A percentile compares a stretch with the other conserved stretches of the same genome.
Evolutionary conservation across 306 rosid genomes (phyloP).

Genomic region (Cicer pinnatifidum): DNA sequence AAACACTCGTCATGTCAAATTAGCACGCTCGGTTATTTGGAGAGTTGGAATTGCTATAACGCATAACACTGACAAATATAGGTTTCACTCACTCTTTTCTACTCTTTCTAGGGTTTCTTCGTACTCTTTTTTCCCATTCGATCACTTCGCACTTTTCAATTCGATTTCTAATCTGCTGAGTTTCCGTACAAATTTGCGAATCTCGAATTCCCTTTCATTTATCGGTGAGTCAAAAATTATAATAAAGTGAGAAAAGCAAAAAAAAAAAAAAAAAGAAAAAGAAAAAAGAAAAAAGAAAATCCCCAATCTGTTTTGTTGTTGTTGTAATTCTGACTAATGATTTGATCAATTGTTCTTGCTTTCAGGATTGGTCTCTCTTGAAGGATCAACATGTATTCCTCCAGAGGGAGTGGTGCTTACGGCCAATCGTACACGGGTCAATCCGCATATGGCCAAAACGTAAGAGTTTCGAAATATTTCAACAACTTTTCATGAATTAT

Average conservation of each 20-base stretch:
- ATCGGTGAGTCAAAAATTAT: conserved; percentile 36
- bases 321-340: not conserved
- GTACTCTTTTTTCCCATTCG: not conserved
- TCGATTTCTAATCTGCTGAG: not conserved
- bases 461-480: conserved; percentile 33
- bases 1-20: no score
- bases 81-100: conserved; percentile 26
- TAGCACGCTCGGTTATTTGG: no score
- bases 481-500: not conserved
- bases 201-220: conserved; percentile 1
- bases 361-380: conserved; percentile 42
- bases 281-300: not conserved
- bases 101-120: conserved; percentile 50
- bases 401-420: conserved; percentile 81
- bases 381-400: conserved; percentile 68
- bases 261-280: no score
- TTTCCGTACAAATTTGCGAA: not conserved
- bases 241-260: no score
- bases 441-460: conserved; percentile 82
- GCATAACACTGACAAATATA: not conserved
- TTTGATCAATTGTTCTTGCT: conserved; percentile 13
- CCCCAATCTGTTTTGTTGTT: not conserved
- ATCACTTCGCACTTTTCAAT: not conserved
- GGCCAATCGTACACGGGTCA: conserved; percentile 88
- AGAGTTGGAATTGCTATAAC: conserved; percentile 29